Base-by-base conservation (phyloP, 2,329 filamentous ascomycete genomes). In the Chaetomium olivaceum region DNA sequence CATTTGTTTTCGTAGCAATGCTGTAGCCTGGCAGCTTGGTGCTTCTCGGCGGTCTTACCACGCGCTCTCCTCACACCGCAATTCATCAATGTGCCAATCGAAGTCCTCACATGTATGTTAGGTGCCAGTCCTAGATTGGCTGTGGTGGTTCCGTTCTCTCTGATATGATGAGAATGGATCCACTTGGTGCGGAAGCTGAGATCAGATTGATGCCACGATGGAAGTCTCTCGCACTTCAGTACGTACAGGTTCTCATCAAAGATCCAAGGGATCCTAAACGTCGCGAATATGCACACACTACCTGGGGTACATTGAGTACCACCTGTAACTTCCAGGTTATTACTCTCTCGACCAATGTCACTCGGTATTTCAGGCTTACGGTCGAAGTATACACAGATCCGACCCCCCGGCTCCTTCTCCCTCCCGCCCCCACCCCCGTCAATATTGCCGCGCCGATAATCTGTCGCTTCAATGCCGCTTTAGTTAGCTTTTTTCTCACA, bases 391-490 rank as follows among this genome's bases (percentile, higher is more conserved):
- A 36, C 3, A n/a, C 16, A 43, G 39, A 43, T 43, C 39, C 39
- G 16, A n/a, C 39, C 39, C 39, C 39, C 39, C 16, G 39, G 39
- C 39, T 43, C 25, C 43, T 43, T 31, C 14, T 7, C 19, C 8
- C 33, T 23, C 66, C 63, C 57, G 39, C 14, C 58, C 65, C 62
- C 48, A 33, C 55, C 52, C 55, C 55, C 12, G 61, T 59, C 63
- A 2, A 66, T 68, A 64, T 50, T 48, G 27, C 21, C 23, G 48
- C 39, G 36, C 29, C 25, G 25, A 7, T 61, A 54, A 63, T 61
- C 39, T 48, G 50, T 55, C 33, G 39, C 39, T 39, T 59, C 39
- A 25, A 25, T 43, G 39, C 39, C 16, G 33, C 16, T 19, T 19
- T 43, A 43, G 39, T 19, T 43, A 43, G 39, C 16, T 51, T 23